Conservation (phyloP, 2,329 filamentous ascomycete genomes). For the Cytospora piceae region DNA sequence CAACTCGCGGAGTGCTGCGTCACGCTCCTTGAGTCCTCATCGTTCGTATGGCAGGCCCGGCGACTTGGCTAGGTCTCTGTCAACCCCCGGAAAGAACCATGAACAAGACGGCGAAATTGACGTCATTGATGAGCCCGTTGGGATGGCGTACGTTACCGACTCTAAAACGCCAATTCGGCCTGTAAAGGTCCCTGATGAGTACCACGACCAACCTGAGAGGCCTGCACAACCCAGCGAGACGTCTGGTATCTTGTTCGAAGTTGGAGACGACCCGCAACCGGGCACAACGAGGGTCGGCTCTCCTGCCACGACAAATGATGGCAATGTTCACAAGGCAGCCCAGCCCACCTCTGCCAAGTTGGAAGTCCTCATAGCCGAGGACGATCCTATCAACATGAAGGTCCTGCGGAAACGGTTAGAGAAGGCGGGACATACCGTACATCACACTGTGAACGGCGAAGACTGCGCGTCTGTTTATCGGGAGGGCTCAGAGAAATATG, state of each 20-base stretch:
- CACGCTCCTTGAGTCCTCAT: slow-evolving; percentile 27
- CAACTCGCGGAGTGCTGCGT: not conserved
- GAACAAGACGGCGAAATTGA: slow-evolving; percentile 3
- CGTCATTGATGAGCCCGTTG: slow-evolving; percentile 37
- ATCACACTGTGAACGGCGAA: slow-evolving; percentile 79
- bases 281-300: slow-evolving; percentile 18
- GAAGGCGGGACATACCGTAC: slow-evolving; percentile 72
- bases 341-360: slow-evolving; percentile 46
- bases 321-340: slow-evolving; percentile 18
- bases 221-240: slow-evolving; percentile 38
- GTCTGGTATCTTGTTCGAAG: slow-evolving; percentile 47
- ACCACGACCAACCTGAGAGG: slow-evolving; percentile 39
- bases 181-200: slow-evolving; percentile 55
- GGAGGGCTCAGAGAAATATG: slow-evolving; percentile 65
- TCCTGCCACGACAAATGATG: slow-evolving; percentile 24
- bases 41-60: slow-evolving; percentile 13
- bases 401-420: slow-evolving; percentile 81
- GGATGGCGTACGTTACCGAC: slow-evolving; percentile 47
- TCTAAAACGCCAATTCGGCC: slow-evolving; percentile 51
- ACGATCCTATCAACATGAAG: slow-evolving; percentile 85
- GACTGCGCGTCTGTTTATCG: slow-evolving; percentile 76
- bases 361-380: slow-evolving; percentile 78
- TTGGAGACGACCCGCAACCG: slow-evolving; percentile 34
- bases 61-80: slow-evolving; percentile 25
- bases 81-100: slow-evolving; percentile 24